Evolutionary conservation across 2,329 filamentous ascomycete species (phyloP), one percentile per base, ranked within the genome.

Genomic region (Aspergillus tanneri): DNA sequence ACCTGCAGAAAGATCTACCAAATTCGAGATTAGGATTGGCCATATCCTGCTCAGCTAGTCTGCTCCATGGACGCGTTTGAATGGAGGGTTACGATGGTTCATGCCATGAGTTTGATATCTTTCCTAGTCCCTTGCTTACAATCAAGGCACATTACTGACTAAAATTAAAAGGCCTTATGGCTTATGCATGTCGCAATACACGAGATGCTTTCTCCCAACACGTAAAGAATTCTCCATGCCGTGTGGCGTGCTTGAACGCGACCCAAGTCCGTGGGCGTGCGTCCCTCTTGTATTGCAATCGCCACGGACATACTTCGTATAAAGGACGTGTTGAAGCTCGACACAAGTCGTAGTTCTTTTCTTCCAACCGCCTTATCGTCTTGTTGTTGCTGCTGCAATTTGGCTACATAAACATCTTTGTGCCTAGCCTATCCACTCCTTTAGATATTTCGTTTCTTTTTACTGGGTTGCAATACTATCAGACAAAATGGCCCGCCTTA

Each of bases 401-500:
- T 38, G 46, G 42, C 41, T 54, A 51, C 46, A 51, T 34, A n/a
- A 47, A 32, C 38, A n/a, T 21, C 32, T 34, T 38, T 43, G 37
- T 34, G 23, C 21, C 45, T 32, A 32, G 43, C 38, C 52, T 53
- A 34, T 57, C 47, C 56, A 41, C 44, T 60, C 50, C 24, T 55
- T 57, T 23, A 43, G 24, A 22, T 25, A 25, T 35, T 41, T 49
- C 44, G 49, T 49, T 52, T 50, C 27, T 27, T 51, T 39, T 11
- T 37, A 18, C n/a, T 37, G 23, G 16, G 40, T 25, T 54, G 19
- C 30, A 2, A 24, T 30, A 14, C 19, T 47, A 21, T 24, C 49
- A 39, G 22, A 32, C 52, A 61, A 23, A 52, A 69, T 69, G 66
- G 56, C 62, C 35, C 66, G 64, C 30, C 55, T 65, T 56, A 66